Base-by-base conservation (phyloP, 2,329 filamentous ascomycete genomes). In the Aspergillus ibericus region DNA sequence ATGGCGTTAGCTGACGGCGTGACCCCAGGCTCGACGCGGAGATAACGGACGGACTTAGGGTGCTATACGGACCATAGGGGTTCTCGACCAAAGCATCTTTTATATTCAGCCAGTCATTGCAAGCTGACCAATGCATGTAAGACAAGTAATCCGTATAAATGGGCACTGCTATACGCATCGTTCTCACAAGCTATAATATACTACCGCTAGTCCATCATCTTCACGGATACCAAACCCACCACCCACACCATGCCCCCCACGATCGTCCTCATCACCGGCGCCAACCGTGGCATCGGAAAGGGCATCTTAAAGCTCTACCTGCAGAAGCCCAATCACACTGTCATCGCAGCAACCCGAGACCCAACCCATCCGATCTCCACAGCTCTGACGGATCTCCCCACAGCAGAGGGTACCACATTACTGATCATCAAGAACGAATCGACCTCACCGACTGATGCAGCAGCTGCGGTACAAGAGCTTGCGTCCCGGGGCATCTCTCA, bases 351-450 rank as follows among this genome's bases (percentile, higher is more conserved):
- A 22, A 51, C 47, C 50, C 54, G 54, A 15, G 44, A 60, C 27
- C 44, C 58, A 1, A 38, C 20, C 18, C 42, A 57, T 18, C 44
- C 35, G 3, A 55, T 50, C 1, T 58, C 58, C 5, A 34, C 29
- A 40, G 48, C 46, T 2, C 46, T 63, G 2, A 10, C 36, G 5
- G 36, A 53, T 0, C 68, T 83, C 0, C 73, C 79, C 5, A 70
- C 59, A 3, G 78, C 63, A 18, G 34, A 65, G 1, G 68, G 64
- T 13, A 80, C 72, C 36, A 63, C 53, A 1, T 61, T 84, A 8
- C 69, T 81, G 25, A 56, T 81, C 10, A 68, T 81, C 25, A 76
- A 79, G 59, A 66, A 81, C 59, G 81, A 83, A 48, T 70, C 73
- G 0, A 63, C 61, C 3, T 70, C 71, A 3, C 67, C 72, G 7